Conservation (phyloP, 2,329 filamentous ascomycete genomes). For the Fusarium irregulare region DNA sequence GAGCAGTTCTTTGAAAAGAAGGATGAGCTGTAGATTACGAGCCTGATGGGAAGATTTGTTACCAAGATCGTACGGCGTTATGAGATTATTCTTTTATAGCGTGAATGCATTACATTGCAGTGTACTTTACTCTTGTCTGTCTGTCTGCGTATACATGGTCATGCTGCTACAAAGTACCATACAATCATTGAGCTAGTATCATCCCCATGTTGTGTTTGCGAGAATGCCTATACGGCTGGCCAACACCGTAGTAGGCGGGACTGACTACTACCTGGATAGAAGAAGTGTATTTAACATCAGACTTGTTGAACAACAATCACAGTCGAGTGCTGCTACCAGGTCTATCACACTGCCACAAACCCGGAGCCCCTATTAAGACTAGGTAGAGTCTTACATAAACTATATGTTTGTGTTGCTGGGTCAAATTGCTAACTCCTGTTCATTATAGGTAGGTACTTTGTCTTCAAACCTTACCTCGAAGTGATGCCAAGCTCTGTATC, state of each 20-base stretch:
- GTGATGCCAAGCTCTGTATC: background rate
- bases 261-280: background rate
- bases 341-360: background rate
- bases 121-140: background rate
- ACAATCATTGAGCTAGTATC: background rate
- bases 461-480: background rate
- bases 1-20: conserved; percentile 34
- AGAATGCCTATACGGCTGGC: background rate
- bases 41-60: conserved; percentile 54
- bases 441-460: background rate
- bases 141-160: background rate
- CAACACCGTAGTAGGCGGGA: background rate
- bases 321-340: background rate
- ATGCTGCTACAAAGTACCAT: background rate
- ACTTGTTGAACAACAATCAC: background rate
- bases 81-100: conserved; percentile 2
- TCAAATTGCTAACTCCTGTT: background rate
- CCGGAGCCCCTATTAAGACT: background rate
- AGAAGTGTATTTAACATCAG: background rate
- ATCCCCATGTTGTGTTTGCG: background rate
- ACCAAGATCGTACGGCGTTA: conserved; percentile 25
- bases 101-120: conserved; percentile 3
- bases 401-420: background rate
- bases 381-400: background rate
- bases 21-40: conserved; percentile 53